Base-by-base conservation (phyloP, 495 filamentous ascomycete genomes). In the Neurospora sublineolata region DNA sequence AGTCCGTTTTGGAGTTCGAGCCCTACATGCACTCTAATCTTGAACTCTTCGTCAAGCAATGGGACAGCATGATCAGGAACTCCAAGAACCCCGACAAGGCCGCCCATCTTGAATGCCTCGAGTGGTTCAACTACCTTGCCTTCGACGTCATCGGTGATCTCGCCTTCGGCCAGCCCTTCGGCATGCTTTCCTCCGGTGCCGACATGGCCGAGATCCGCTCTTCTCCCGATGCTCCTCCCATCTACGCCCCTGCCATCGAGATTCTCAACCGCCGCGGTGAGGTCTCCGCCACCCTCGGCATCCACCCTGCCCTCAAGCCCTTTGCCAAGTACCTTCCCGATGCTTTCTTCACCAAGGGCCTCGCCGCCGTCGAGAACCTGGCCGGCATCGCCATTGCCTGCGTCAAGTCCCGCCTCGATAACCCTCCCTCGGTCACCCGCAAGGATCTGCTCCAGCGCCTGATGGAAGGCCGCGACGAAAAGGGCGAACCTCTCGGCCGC, bases 91-190 rank as follows among this genome's bases (percentile, higher is more conserved):
- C 67, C 1, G 76, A 80, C 30, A 77, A 79, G 36, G 77, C 80
- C 3, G 86, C 87, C 72, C 84, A 88, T 71, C 80, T 97, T 64
- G 93, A 97, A 77, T 91, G 89, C 67, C 85, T 97, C 37, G 86
- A 93, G 77, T 97, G 94, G 94, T 95, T 94, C 86, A 97, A 97
- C 82, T 97, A 91, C 79, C 86, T 97, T 11, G 94, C 94, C 52
- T 97, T 97, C 75, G 94, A 97, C 75, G 92, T 95, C 70, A 97
- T 97, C 74, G 93, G 93, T 6, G 91, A 93, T 76, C 82, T 92
- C 20, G 86, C 86, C 27, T 88, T 88, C 36, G 86, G 86, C 18
- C 78, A 82, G 3, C 85, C 86, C 1, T 88, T 88, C 75, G 86
- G 86, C 58, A 88, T 88, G 89, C 79, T 92, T 8, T 82, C 86